Percentiles rank a stretch among this genome's conserved stretches.
phyloP scores from a whole-genome alignment of 192 early-diverging fungal species.

The Coemansia sp. region DNA sequence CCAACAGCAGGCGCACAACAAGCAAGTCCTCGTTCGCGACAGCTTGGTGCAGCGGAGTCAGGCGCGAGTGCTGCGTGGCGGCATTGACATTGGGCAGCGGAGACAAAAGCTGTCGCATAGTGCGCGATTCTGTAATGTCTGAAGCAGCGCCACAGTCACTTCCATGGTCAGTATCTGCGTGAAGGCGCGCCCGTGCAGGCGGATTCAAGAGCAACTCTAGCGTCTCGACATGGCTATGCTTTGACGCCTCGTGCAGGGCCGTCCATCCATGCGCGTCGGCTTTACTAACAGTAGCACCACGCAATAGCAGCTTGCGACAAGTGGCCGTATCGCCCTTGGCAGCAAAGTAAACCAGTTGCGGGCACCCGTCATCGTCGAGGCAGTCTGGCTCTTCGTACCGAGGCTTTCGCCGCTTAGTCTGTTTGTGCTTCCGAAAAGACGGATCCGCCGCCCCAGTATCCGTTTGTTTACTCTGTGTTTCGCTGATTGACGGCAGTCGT shows the following conservation, averaged over 20 bases:
- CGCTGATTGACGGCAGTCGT: background rate
- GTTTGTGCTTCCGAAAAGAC: conserved; percentile 12
- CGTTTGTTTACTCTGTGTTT: background rate
- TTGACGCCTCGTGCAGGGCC: conserved; percentile 43
- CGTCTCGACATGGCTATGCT: conserved; percentile 22
- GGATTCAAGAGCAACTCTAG: conserved; percentile 38
- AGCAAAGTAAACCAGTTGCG: conserved; percentile 49
- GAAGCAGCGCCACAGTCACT: conserved; percentile 7
- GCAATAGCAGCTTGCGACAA: conserved; percentile 41
- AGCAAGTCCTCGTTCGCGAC: conserved; percentile 24
- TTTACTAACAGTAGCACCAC: conserved; percentile 30
- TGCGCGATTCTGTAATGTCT: conserved; percentile 15
- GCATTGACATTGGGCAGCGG: conserved; percentile 43
- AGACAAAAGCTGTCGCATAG: conserved; percentile 31
- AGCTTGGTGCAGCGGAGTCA: conserved; percentile 47
- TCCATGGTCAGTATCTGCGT: background rate
- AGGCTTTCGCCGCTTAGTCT: conserved; percentile 27
- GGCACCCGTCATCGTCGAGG: conserved; percentile 25
- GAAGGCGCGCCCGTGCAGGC: conserved; percentile 15
- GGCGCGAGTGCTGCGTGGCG: conserved; percentile 15
- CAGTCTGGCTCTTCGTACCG: conserved; percentile 35
- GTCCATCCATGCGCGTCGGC: conserved; percentile 38
- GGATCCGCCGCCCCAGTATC: background rate
- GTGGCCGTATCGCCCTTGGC: conserved; percentile 30
- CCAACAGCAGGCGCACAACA: conserved; percentile 32